Evolutionary conservation across 2,329 filamentous ascomycete species (phyloP).

Genomic region (Neonectria ditissima): DNA sequence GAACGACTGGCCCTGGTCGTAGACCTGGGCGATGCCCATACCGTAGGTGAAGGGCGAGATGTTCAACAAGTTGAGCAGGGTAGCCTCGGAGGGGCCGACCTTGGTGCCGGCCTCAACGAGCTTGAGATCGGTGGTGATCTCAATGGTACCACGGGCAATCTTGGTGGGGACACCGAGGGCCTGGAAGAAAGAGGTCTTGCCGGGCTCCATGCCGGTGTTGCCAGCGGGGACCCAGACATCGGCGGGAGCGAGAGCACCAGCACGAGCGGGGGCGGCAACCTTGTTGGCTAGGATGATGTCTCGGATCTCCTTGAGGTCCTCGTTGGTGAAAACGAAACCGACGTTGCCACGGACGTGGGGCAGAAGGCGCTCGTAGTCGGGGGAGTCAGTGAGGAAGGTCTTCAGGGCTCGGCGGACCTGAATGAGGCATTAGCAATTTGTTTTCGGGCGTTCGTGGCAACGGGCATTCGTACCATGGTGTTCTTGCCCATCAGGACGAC

Average conservation of each 20-base stretch:
- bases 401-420: slow-evolving; percentile 96
- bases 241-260: slow-evolving; percentile 91
- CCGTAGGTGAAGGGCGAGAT: slow-evolving; percentile 99
- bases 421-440: slow-evolving; percentile 32
- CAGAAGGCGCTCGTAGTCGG: slow-evolving; percentile 98
- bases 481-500: slow-evolving; percentile 99
- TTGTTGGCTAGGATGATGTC: slow-evolving; percentile 97
- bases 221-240: slow-evolving; percentile 97
- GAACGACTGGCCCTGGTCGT: slow-evolving; percentile 97
- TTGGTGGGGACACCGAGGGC: slow-evolving; percentile 99
- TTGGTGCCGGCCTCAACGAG: slow-evolving; percentile 92
- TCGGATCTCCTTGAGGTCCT: slow-evolving; percentile 90
- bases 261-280: slow-evolving; percentile 97
- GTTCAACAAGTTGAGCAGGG: slow-evolving; percentile 99
- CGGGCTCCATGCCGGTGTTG: slow-evolving; percentile 99
- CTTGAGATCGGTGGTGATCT: slow-evolving; percentile 98
- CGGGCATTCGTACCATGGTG: slow-evolving; percentile 84
- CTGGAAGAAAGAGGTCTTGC: slow-evolving; percentile 99
- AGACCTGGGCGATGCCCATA: slow-evolving; percentile 96
- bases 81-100: slow-evolving; percentile 99
- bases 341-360: slow-evolving; percentile 97
- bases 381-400: slow-evolving; percentile 89
- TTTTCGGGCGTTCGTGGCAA: neutral
- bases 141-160: slow-evolving; percentile 99
- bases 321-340: slow-evolving; percentile 99